A percentile compares a stretch with the other conserved stretches of the same genome.
phyloP scores from a whole-genome alignment of 1,284 basidiomycete genomes.

The Cutaneotrichosporon cyanovorans region DNA sequence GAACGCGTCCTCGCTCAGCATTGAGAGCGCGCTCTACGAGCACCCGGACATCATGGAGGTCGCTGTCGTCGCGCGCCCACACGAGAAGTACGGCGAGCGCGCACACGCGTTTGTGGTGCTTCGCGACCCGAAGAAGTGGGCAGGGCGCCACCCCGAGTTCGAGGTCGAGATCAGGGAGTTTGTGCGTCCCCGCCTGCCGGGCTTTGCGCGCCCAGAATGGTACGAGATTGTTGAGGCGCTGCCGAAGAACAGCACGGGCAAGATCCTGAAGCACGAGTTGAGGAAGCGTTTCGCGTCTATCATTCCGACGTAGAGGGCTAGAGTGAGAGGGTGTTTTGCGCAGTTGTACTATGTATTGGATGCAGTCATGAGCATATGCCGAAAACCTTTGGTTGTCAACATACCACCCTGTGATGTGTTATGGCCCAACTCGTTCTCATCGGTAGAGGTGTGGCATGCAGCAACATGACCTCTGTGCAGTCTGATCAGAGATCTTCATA shows the following conservation, averaged over 20 bases:
- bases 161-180: constrained; percentile 12
- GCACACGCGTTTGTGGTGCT: constrained; percentile 68
- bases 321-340: no score
- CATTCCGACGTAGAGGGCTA: background rate
- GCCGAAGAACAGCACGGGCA: constrained; percentile 80
- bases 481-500: no score
- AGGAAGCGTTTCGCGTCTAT: constrained; percentile 28
- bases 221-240: constrained; percentile 48
- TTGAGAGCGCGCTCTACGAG: constrained; percentile 66
- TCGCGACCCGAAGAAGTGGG: constrained; percentile 24
- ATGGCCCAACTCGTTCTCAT: no score
- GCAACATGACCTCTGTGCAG: no score
- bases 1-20: constrained; percentile 78
- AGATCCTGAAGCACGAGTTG: constrained; percentile 71
- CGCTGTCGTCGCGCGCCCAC: constrained; percentile 66
- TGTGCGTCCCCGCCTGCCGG: constrained; percentile 12
- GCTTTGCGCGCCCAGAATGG: constrained; percentile 19
- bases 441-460: no score
- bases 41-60: constrained; percentile 62
- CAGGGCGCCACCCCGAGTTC: constrained; percentile 5
- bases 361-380: no score
- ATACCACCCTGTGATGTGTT: no score
- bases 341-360: no score
- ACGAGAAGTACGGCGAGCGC: constrained; percentile 63
- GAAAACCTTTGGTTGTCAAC: no score